Conservation (phyloP, 2,329 filamentous ascomycete species). For the Aspergillus ruber region DNA sequence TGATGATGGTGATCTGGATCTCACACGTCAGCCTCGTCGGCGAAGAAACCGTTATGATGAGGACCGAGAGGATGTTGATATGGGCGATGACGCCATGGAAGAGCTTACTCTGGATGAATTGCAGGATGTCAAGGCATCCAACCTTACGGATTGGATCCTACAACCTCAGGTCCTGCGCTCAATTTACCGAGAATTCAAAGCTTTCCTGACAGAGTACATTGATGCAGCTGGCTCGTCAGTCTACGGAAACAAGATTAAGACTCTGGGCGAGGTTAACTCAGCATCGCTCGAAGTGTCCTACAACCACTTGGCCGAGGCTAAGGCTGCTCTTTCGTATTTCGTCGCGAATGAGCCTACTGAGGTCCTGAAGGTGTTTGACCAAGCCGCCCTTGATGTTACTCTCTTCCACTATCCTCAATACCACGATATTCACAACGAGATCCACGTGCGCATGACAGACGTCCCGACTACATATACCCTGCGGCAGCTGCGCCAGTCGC, state of each 20-base stretch:
- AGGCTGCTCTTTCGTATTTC: constrained; percentile 92
- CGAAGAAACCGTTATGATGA: constrained; percentile 90
- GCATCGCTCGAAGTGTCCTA: constrained; percentile 96
- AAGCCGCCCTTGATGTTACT: constrained; percentile 93
- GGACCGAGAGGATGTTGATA: constrained; percentile 78
- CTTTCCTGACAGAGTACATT: constrained; percentile 92
- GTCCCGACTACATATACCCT: constrained; percentile 92
- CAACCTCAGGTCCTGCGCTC: constrained; percentile 84
- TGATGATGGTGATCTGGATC: constrained; percentile 75
- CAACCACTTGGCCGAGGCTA: constrained; percentile 80
- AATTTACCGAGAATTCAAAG: constrained; percentile 94
- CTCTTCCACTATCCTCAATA: constrained; percentile 96
- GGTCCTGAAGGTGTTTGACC: constrained; percentile 91
- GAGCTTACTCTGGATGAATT: constrained; percentile 88
- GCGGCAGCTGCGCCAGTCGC: constrained; percentile 86
- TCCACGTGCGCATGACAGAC: constrained; percentile 94
- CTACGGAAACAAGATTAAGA: constrained; percentile 89
- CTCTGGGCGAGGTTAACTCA: constrained; percentile 93
- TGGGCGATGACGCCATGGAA: constrained; percentile 90
- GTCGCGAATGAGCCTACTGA: constrained; percentile 92
- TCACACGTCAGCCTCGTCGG: constrained; percentile 77
- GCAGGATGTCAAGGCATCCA: constrained; percentile 86
- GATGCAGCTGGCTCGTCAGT: constrained; percentile 85
- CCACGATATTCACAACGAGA: constrained; percentile 93
- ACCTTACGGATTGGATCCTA: constrained; percentile 90